Base-by-base conservation (phyloP, 2,329 filamentous ascomycete genomes). In the Sporothrix luriei region DNA sequence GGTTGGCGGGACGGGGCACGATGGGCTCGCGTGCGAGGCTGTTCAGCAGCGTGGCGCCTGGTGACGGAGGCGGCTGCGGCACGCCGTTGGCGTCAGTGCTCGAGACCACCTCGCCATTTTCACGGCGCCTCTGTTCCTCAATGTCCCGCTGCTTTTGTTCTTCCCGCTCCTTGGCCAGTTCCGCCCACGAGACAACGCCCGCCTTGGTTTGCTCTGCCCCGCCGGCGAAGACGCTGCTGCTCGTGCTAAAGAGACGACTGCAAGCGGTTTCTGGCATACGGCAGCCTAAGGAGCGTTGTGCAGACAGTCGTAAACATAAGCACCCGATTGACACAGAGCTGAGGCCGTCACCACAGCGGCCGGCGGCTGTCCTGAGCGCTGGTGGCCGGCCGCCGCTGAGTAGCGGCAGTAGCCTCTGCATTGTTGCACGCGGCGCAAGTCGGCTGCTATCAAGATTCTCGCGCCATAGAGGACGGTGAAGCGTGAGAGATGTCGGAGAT, bases 1-100 rank as follows among this genome's bases (percentile, higher is more conserved):
- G 59, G 59, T 24, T 33, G 62, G 62, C 19, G 57, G 26, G 29
- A 57, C 69, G 26, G 3, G 51, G 54, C 75, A 73, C 16, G 3
- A 71, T 72, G 9, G 77, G 69, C 19, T 75, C 52, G 24, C 68
- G 26, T 19, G 71, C 72, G 2, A 78, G 70, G 54, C 73, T 74
- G 9, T 75, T 71, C 48, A 76, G 46, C 14, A 76, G 70, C 13
- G 70, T 67, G 4, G 71, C 64, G n/a, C 73, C 73, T 0, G 69
- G 72, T 10, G 72, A 70, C 3, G 29, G 69, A 21, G 29, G 16
- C 4, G 57, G 16, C n/a, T 4, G 38, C 14, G 24, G n/a, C 43
- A 14, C 3, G 7, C 33, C 62, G 48, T 16, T 14, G 19, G 26
- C 13, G 19, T 21, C 43, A 21, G 65, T 33, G 62, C 33, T 33